These are phyloP conservation scores for Zymoseptoria tritici DNA, from an alignment of 2,329 filamentous ascomycete genomes.

Conservation along the genomic window DNA sequence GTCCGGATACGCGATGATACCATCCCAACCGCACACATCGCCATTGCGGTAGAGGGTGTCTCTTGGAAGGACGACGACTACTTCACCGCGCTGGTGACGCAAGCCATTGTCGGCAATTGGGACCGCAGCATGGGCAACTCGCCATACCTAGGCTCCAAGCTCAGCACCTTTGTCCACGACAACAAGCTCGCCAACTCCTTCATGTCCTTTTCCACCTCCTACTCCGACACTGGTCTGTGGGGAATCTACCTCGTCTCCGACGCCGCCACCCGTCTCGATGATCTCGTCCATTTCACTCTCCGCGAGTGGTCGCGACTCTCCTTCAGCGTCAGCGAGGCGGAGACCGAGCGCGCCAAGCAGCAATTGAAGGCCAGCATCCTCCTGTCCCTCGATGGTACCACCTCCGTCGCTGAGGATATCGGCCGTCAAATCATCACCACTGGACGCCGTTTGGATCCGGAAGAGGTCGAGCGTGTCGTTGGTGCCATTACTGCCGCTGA, in stretches of 20 bases:
- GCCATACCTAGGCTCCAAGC: conserved; percentile 94
- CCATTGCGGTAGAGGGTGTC: conserved; percentile 96
- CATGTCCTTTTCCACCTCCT: conserved; percentile 99
- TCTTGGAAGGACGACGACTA: conserved; percentile 99
- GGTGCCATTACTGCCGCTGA: conserved; percentile 88
- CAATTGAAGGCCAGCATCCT: conserved; percentile 98
- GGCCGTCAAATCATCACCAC: conserved; percentile 98
- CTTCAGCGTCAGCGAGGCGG: conserved; percentile 76
- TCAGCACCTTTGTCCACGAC: conserved; percentile 89
- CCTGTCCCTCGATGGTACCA: conserved; percentile 93
- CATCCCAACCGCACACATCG: conserved; percentile 92
- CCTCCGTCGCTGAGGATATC: conserved; percentile 94
- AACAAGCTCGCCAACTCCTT: conserved; percentile 98
- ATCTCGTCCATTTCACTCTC: conserved; percentile 96
- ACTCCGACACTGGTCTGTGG: conserved; percentile 99
- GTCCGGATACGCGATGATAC: conserved; percentile 93
- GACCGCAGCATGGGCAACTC: conserved; percentile 98
- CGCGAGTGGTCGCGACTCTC: conserved; percentile 96
- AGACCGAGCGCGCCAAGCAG: conserved; percentile 97
- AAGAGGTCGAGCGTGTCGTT: conserved; percentile 90
- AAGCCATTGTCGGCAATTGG: conserved; percentile 99
- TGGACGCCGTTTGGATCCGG: conserved; percentile 79
- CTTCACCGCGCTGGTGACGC: conserved; percentile 94
- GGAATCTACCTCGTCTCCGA: conserved; percentile 98
- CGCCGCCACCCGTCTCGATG: conserved; percentile 78